Evolutionary conservation across 2,329 filamentous ascomycete genomes (phyloP), one percentile per base, ranked within the genome.

Genomic region (Cladobotryum protrusum): DNA sequence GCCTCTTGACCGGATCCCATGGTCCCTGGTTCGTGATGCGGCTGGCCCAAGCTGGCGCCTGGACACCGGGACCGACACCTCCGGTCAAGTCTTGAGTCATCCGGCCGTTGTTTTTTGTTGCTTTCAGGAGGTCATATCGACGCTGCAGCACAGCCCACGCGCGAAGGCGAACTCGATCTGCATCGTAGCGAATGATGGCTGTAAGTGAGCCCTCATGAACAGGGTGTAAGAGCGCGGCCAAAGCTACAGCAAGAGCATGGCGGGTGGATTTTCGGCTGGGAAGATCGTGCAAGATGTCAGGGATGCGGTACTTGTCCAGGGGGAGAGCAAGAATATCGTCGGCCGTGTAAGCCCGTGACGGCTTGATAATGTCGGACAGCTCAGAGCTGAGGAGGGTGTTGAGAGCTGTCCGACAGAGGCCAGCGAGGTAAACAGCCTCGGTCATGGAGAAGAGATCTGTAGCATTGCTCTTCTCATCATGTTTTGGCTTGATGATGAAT

Each of bases 111-210:
- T 60, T 60, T 40, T 55, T 54, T 17, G 65, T 69, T 15, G 61
- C 61, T 44, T 57, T 53, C 13, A 70, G 52, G 36, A 62, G 57
- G 54, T 68, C 67, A 50, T 64, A 66, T 48, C 63, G 62, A 33
- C 64, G 63, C 58, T 70, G 67, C 36, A 70, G 50, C 19, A 57
- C 61, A 3, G 62, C 62, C 65, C 66, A 70, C 19, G 59, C 65
- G 39, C 67, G 64, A 18, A 71, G 59, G 11, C 58, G 62, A 6
- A 69, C 66, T 14, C 67, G 64, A 32, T 69, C 66, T 13, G 57
- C 61, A 33, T 70, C 66, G 48, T 68, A 70, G 9, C 66, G 62
- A 43, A 71, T 70, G 15, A 70, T 59, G 43, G 65, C 57, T n/a
- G 67, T 59, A 37, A 70, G 50, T 4, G 67, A 68, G 32, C 61